Evolutionary conservation across 2,329 filamentous ascomycete genomes (phyloP), one percentile per base, ranked within the genome.

Genomic region (Colletotrichum destructivum): DNA sequence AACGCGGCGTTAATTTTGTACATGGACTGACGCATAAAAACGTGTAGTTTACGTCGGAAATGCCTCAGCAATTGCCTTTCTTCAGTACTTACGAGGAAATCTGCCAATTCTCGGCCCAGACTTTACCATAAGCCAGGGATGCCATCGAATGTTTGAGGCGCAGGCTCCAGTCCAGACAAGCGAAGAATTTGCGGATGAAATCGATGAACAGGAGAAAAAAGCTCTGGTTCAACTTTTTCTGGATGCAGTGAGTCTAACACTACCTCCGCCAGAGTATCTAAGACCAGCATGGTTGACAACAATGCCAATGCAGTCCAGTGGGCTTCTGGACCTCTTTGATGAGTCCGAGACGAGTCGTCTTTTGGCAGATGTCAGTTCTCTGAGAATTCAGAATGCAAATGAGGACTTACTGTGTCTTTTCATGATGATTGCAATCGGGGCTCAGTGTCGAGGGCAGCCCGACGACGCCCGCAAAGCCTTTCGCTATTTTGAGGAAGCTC

Each of bases 11-110:
- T 13, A 9, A 16, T 15, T 12, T 6, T 4, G 3, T 21, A 2
- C 13, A 1, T 13, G 3, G 11, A n/a, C 31, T 63, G 13, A 47
- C 13, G 9, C 13, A 2, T 21, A 11, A 15, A 44, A 15, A 5
- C 9, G 12, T 12, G 12, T 52, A 87, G 84, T 88, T 0, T 88
- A 84, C 61, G 81, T 87, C 59, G 84, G 86, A n/a, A 81, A 84
- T n/a, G 85, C 84, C 12, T 86, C 86, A 1, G 85, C 86, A 0
- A 78, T 90, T 16, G 89, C 88, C 0, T 90, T 90, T 69, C 78
- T 90, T 1, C 87, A 89, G 68, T 82, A 89, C 46, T 80, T 89
- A 16, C 83, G 87, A 16, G 81, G 85, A 15, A 83, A 82, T 2
- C 76, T 85, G 73, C 84, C 85, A 42, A 83, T 88, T 70, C 87